Base-by-base conservation (phyloP, 1,139 yeast species). In the Arxiozyma slooffiae region DNA sequence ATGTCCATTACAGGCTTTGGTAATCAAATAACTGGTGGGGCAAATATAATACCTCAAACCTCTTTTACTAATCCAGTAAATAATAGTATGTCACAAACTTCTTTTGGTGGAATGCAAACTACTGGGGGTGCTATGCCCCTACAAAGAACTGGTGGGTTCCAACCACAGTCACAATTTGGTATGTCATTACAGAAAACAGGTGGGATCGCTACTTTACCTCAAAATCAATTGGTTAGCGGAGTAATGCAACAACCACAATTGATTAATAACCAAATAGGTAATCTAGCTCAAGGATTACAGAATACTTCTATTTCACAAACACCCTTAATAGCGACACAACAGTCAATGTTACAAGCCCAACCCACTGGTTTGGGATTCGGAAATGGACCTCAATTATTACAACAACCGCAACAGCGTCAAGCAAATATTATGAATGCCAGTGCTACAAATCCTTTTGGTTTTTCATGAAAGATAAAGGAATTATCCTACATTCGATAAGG, bases 371-470 rank as follows among this genome's bases (percentile, higher is more conserved):
- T 79, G 60, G 88, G 87, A 4, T 82, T 82, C 61, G 80, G 79
- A 54, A 72, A 75, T 53, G 80, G 67, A n/a, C 70, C 70, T 21
- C 77, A 71, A 57, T 73, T 74, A 51, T 30, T n/a, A 26, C 38
- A 24, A 17, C 80, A 76, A 44, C 44, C 42, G 14, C 53, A 48
- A 44, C 51, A 50, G 37, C 26, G 85, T 66, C 75, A 79, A 65
- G 97, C 97, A 22, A 90, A 90, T 61, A 70, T 90, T 56, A 85
- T 79, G 51, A 85, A 90, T 56, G 97, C 97, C 6, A 80, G 96
- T 2, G 88, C 97, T 2, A 90, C 83, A 58, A 90, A 90, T 70
- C 97, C 97, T 38, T 90, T 90, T 72, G 97, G 97, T 3, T 89
- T 90, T 65, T 45, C 48, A 17, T 48, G 86, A 73, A 56, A 18